Percentiles rank a stretch among this genome's conserved stretches.
These are phyloP conservation scores for Tetracladium setigerum DNA, from an alignment of 495 filamentous ascomycete species.

Conservation along the genomic window DNA sequence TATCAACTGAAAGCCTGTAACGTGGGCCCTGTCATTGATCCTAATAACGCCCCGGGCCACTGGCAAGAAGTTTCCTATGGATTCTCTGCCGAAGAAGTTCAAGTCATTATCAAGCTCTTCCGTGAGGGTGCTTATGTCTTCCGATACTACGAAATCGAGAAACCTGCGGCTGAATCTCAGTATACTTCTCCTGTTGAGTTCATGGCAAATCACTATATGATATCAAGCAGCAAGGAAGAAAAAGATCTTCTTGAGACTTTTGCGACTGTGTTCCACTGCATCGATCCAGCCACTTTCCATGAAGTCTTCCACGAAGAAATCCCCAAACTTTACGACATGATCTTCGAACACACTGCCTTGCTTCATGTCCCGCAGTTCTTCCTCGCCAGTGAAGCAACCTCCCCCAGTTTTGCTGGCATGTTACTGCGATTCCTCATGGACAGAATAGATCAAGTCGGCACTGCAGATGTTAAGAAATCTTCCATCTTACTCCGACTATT, in stretches of 20 bases:
- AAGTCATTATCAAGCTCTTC: constrained; percentile 94
- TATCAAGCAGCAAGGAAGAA: constrained; percentile 87
- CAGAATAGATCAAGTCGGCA: constrained; percentile 89
- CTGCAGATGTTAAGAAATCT: constrained; percentile 79
- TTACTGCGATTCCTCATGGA: constrained; percentile 95
- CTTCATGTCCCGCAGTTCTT: constrained; percentile 97
- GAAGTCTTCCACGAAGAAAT: constrained; percentile 98
- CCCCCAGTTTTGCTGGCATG: constrained; percentile 96
- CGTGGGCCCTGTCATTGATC: constrained; percentile 57
- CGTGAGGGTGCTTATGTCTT: constrained; percentile 94
- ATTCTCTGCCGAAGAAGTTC: constrained; percentile 94
- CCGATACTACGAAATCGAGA: constrained; percentile 87
- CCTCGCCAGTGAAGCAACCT: constrained; percentile 93
- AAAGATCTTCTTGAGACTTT: constrained; percentile 98
- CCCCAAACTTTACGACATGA: constrained; percentile 91
- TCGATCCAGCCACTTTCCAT: constrained; percentile 96
- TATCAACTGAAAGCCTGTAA: constrained; percentile 93
- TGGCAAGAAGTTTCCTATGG: constrained; percentile 96
- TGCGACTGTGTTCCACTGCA: constrained; percentile 95
- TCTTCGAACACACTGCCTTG: constrained; percentile 91
- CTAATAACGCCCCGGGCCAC: constrained; percentile 70
- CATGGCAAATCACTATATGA: constrained; percentile 86
- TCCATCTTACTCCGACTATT: constrained; percentile 91
- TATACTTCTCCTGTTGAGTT: constrained; percentile 78
- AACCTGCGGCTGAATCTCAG: constrained; percentile 64